Percentiles rank a stretch among this genome's conserved stretches.
Conservation (phyloP, 768 basidiomycete species). For the Artomyces pyxidatus region DNA sequence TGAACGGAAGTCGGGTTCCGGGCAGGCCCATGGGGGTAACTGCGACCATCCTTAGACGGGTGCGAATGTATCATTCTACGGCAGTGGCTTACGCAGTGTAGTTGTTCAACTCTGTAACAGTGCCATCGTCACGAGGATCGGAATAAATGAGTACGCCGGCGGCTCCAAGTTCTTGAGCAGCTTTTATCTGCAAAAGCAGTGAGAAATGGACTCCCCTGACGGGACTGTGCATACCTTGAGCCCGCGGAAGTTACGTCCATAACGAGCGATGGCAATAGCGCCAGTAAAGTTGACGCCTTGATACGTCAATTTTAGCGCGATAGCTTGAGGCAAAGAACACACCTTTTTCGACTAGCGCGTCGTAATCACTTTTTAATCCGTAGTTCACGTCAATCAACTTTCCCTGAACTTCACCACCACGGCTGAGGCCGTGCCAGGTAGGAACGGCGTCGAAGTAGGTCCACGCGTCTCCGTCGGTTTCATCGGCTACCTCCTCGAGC, state of each 20-base stretch:
- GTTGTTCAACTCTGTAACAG: constrained; percentile 67
- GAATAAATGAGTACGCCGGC: constrained; percentile 74
- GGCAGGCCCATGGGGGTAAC: constrained; percentile 82
- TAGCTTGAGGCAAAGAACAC: not conserved
- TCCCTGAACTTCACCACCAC: constrained; percentile 66
- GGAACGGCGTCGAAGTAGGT: constrained; percentile 61
- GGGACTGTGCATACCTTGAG: constrained; percentile 51
- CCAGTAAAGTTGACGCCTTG: constrained; percentile 67
- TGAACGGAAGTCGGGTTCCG: constrained; percentile 79
- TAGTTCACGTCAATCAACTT: constrained; percentile 74
- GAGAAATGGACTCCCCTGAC: constrained; percentile 1
- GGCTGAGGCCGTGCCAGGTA: constrained; percentile 82
- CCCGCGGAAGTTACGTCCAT: constrained; percentile 73
- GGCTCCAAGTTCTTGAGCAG: constrained; percentile 78
- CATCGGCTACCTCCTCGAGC: constrained; percentile 66
- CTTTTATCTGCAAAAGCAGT: constrained; percentile 47
- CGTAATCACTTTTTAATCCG: constrained; percentile 68
- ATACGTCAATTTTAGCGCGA: not conserved
- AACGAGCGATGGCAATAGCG: constrained; percentile 72
- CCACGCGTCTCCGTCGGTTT: constrained; percentile 63
- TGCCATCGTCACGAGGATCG: constrained; percentile 82
- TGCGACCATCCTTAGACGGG: constrained; percentile 45
- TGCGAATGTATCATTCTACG: constrained; percentile 19
- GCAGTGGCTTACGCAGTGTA: constrained; percentile 40
- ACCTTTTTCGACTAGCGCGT: constrained; percentile 51